A percentile compares a stretch with the other conserved stretches of the same genome.
Evolutionary conservation across 1,139 yeast genomes (phyloP).

Genomic region (Lodderomyces beijingensis): DNA sequence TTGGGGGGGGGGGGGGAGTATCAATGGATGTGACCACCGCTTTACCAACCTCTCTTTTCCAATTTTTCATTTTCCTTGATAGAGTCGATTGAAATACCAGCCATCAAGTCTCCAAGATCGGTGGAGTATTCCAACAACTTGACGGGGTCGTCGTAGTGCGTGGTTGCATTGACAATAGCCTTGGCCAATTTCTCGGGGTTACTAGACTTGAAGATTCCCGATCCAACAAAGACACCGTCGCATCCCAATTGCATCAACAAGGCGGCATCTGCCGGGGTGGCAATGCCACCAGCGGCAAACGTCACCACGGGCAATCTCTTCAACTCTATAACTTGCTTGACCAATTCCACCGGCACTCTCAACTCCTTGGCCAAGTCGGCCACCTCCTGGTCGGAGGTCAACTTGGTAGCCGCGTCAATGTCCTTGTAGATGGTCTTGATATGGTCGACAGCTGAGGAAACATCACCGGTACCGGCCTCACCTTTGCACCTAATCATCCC

Average conservation of each 20-base stretch:
- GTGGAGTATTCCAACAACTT: slow-evolving; percentile 68
- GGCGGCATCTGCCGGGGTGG: slow-evolving; percentile 89
- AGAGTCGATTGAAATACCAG: slow-evolving; percentile 57
- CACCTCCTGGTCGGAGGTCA: slow-evolving; percentile 44
- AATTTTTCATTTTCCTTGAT: slow-evolving; percentile 46
- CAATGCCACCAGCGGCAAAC: slow-evolving; percentile 90
- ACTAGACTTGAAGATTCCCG: slow-evolving; percentile 76
- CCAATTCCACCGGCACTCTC: slow-evolving; percentile 55
- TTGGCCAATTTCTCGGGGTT: slow-evolving; percentile 74
- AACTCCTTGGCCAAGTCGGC: slow-evolving; percentile 49
- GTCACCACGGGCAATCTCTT: slow-evolving; percentile 81
- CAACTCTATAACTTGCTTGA: slow-evolving; percentile 47
- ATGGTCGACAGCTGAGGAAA: slow-evolving; percentile 81
- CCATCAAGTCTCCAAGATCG: slow-evolving; percentile 74
- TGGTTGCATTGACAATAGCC: slow-evolving; percentile 80
- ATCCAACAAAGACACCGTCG: slow-evolving; percentile 89
- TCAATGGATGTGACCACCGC: too few species aligned
- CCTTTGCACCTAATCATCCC: slow-evolving; percentile 89
- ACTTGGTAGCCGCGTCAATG: slow-evolving; percentile 43
- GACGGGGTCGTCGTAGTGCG: slow-evolving; percentile 63
- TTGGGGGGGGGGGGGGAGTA: too few species aligned
- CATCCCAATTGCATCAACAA: slow-evolving; percentile 88
- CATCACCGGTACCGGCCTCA: slow-evolving; percentile 88
- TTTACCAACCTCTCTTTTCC: slow-evolving; percentile 15
- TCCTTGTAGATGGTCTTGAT: slow-evolving; percentile 57